Evolutionary conservation across 495 filamentous ascomycete genomes (phyloP).

Genomic region (Penicillium chermesinum): DNA sequence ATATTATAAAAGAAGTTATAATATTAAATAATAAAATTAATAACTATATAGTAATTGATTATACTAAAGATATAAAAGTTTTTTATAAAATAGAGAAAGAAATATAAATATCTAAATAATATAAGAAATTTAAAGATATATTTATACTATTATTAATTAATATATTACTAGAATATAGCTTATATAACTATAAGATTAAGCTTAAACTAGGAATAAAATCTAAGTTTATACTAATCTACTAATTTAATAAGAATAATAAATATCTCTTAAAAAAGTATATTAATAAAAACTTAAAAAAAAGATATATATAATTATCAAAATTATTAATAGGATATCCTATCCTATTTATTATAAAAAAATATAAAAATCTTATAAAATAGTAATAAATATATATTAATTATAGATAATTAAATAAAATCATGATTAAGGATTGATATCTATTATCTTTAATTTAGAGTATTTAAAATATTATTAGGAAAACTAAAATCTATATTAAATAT

Average conservation of each 20-base stretch:
- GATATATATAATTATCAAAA: constrained; percentile 13
- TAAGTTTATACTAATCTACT: constrained; percentile 9
- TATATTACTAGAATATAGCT: not conserved
- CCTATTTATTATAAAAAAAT: constrained; percentile 25
- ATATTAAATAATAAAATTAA: not conserved
- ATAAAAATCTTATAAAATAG: constrained; percentile 6
- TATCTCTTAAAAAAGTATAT: constrained; percentile 3
- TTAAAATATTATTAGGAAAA: constrained; percentile 13
- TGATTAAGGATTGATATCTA: constrained; percentile 20
- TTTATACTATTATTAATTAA: constrained; percentile 1
- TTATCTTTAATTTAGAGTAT: constrained; percentile 18
- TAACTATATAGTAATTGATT: not conserved
- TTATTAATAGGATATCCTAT: constrained; percentile 6
- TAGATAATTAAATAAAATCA: constrained; percentile 21
- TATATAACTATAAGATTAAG: constrained; percentile 1
- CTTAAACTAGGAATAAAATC: constrained; percentile 6
- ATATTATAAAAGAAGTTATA: not conserved
- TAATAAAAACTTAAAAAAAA: constrained; percentile 6
- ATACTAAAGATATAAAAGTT: not conserved
- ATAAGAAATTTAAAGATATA: not conserved
- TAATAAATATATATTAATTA: constrained; percentile 21
- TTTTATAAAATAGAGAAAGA: not conserved
- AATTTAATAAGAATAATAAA: constrained; percentile 10
- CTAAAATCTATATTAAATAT: constrained; percentile 23
- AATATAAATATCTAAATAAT: not conserved